phyloP scores from a whole-genome alignment of 2,329 filamentous ascomycete species.

The Fusarium anguioides region DNA sequence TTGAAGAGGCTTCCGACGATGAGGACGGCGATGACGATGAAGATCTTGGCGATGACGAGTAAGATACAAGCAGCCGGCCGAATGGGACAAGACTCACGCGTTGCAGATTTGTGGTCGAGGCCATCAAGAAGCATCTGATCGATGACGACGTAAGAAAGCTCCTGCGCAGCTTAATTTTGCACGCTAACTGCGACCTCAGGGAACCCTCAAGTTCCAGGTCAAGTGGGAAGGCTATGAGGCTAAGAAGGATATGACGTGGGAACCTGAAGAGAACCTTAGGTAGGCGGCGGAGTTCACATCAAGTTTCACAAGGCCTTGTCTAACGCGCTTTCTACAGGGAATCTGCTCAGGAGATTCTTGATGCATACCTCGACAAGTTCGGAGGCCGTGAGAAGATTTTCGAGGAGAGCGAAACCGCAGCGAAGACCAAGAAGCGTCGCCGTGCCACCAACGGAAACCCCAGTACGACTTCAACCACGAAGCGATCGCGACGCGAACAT shows the following conservation, averaged over 20 bases:
- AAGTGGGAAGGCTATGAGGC: slow-evolving; percentile 85
- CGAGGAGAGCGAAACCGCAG: slow-evolving; percentile 61
- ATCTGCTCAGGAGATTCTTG: slow-evolving; percentile 68
- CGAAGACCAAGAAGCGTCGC: slow-evolving; percentile 68
- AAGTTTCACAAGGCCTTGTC: neutral
- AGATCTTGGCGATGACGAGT: slow-evolving; percentile 58
- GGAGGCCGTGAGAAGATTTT: slow-evolving; percentile 72
- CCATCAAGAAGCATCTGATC: slow-evolving; percentile 74
- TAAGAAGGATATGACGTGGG: slow-evolving; percentile 79
- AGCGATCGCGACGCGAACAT: slow-evolving; percentile 62
- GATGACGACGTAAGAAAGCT: slow-evolving; percentile 60
- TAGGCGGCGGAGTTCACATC: slow-evolving; percentile 25
- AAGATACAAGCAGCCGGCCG: slow-evolving; percentile 44
- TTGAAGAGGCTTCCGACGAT: slow-evolving; percentile 46
- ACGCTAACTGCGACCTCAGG: slow-evolving; percentile 49
- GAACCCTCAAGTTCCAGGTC: slow-evolving; percentile 71
- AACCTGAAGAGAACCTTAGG: slow-evolving; percentile 74
- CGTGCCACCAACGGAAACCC: slow-evolving; percentile 56
- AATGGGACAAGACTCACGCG: slow-evolving; percentile 32
- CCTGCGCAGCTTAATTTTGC: neutral
- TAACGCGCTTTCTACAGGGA: slow-evolving; percentile 54
- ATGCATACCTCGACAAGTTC: slow-evolving; percentile 70
- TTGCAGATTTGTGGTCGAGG: slow-evolving; percentile 77
- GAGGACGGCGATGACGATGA: slow-evolving; percentile 53
- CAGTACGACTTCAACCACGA: slow-evolving; percentile 50